Evolutionary conservation across 106 monocot species (phyloP).

Genomic region (Dioscorea dumetorum): DNA sequence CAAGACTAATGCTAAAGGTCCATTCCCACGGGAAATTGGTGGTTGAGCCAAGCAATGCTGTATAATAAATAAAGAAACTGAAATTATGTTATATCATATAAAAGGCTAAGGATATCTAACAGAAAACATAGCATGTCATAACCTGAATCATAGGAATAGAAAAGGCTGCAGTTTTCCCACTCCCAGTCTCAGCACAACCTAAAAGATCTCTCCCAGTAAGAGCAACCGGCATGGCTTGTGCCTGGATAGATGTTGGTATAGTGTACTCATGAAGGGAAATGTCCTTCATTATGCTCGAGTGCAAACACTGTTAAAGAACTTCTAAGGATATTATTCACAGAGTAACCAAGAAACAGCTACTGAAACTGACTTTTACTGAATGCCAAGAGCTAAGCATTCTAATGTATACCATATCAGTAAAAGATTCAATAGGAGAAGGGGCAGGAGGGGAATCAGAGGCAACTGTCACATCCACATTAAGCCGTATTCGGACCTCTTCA

Average conservation of each 20-base stretch:
- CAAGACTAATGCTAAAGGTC: slow-evolving; percentile 53
- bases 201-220: slow-evolving; percentile 52
- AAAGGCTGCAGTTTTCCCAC: slow-evolving; percentile 67
- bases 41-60: slow-evolving; percentile 62
- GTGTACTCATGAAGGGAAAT: slow-evolving; percentile 50
- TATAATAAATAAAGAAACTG: background rate
- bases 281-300: slow-evolving; percentile 49
- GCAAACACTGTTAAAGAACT: slow-evolving; percentile 27
- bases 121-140: background rate
- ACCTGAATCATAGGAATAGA: slow-evolving; percentile 69
- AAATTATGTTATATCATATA: background rate
- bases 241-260: slow-evolving; percentile 52
- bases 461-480: slow-evolving; percentile 56
- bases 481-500: slow-evolving; percentile 39
- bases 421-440: slow-evolving; percentile 47
- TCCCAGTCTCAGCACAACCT: slow-evolving; percentile 61
- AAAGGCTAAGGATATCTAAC: background rate
- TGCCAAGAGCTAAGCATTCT: background rate
- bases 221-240: slow-evolving; percentile 58
- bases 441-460: slow-evolving; percentile 26
- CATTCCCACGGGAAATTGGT: slow-evolving; percentile 40
- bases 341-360: background rate
- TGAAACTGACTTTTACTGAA: background rate
- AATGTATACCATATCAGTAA: slow-evolving; percentile 41
- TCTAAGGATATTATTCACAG: background rate